A percentile compares a stretch with the other conserved stretches of the same genome.
Conservation (phyloP, 1,284 basidiomycete species). For the Apiotrichum sp. region DNA sequence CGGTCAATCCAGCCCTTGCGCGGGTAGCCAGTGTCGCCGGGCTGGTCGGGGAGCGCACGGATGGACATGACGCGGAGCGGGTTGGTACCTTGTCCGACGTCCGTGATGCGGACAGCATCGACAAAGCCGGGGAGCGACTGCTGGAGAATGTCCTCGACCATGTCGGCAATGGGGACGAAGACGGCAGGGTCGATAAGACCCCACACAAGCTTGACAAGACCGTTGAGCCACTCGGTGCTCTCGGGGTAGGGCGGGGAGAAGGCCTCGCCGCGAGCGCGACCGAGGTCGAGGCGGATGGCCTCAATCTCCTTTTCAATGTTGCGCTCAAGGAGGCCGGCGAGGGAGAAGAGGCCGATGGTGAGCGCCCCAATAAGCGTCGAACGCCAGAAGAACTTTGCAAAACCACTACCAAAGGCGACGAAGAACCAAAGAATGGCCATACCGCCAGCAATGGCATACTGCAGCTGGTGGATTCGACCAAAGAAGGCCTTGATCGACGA, state of each 20-base stretch:
- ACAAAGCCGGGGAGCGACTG: conserved; percentile 65
- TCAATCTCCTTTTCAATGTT: conserved; percentile 55
- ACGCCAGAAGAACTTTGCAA: conserved; percentile 50
- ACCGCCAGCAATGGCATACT: conserved; percentile 43
- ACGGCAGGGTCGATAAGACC: conserved; percentile 49
- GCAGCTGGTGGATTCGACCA: conserved; percentile 40
- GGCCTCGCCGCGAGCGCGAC: conserved; percentile 52
- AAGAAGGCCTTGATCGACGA: conserved; percentile 35
- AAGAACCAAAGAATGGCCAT: conserved; percentile 51
- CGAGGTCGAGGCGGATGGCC: conserved; percentile 50
- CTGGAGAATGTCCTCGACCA: conserved; percentile 65
- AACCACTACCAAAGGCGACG: conserved; percentile 54
- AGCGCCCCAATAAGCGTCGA: conserved; percentile 44
- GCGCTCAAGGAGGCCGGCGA: conserved; percentile 48
- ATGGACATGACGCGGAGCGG: conserved; percentile 61
- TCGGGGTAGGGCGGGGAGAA: conserved; percentile 54
- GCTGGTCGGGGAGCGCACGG: conserved; percentile 57
- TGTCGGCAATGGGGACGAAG: conserved; percentile 51
- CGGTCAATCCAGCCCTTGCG: conserved; percentile 55
- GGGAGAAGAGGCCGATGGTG: conserved; percentile 46
- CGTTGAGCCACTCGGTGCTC: conserved; percentile 61
- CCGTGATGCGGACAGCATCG: conserved; percentile 67
- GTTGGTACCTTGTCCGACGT: conserved; percentile 64
- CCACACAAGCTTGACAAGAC: conserved; percentile 48
- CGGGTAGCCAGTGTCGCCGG: conserved; percentile 53